Percentiles rank a stretch among this genome's conserved stretches.
phyloP scores from a whole-genome alignment of 176 grass and related monocot species.

The Musa schizocarpa region DNA sequence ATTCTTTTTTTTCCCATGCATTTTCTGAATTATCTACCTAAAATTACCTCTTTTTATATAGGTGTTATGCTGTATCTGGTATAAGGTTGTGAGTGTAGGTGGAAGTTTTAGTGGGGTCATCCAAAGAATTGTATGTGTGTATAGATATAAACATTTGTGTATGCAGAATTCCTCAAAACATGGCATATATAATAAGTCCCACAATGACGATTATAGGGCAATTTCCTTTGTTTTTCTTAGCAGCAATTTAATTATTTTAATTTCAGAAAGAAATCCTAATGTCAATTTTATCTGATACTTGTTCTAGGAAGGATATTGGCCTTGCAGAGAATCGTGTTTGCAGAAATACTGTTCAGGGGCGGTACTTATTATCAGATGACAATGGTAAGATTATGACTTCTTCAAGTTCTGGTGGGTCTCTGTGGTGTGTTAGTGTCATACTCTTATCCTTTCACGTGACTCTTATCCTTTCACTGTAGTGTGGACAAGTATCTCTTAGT shows the following conservation, averaged over 20 bases:
- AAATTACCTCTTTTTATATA: too few species aligned
- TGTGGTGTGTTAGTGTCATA: not conserved
- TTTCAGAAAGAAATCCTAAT: not conserved
- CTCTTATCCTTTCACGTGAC: not conserved
- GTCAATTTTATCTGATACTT: slow-evolving; percentile 8
- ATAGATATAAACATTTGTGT: too few species aligned
- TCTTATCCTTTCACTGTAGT: not conserved
- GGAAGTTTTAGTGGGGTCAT: too few species aligned
- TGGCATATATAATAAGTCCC: too few species aligned
- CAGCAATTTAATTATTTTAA: not conserved
- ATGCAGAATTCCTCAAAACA: too few species aligned
- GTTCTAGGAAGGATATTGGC: slow-evolving; percentile 62
- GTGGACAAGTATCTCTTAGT: not conserved
- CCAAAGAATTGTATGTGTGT: too few species aligned
- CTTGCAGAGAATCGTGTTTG: slow-evolving; percentile 36
- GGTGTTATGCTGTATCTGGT: too few species aligned
- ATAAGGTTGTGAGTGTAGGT: too few species aligned
- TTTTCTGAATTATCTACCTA: too few species aligned
- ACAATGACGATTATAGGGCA: too few species aligned
- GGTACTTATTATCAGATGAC: slow-evolving; percentile 77
- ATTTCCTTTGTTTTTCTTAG: not conserved
- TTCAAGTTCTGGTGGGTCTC: not conserved
- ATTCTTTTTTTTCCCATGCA: too few species aligned
- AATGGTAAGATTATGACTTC: slow-evolving; percentile 41
- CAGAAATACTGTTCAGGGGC: slow-evolving; percentile 77